Evolutionary conservation across 2,329 filamentous ascomycete genomes (phyloP).

Genomic region (Aaosphaeria arxii): DNA sequence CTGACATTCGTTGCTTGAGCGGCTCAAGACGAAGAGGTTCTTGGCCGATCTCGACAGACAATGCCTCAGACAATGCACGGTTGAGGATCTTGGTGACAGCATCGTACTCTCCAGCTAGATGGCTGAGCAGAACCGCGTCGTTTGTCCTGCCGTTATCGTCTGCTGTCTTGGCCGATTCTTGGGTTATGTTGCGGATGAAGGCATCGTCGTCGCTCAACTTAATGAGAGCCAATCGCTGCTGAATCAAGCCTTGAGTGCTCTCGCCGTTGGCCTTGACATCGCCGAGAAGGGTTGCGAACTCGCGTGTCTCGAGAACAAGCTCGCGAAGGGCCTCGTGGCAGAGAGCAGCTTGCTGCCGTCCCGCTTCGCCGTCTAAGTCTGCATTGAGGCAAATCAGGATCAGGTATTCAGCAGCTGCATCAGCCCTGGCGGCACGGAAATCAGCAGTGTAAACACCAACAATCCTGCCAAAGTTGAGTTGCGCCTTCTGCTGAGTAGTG

Average conservation of each 20-base stretch:
- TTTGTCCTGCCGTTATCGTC: slow-evolving; percentile 92
- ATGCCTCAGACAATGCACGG: slow-evolving; percentile 82
- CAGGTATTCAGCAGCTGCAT: slow-evolving; percentile 90
- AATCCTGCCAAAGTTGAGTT: slow-evolving; percentile 93
- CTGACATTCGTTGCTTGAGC: slow-evolving; percentile 64
- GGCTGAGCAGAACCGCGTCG: slow-evolving; percentile 91
- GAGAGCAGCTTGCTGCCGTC: slow-evolving; percentile 72
- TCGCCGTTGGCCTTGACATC: slow-evolving; percentile 85
- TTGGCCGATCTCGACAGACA: slow-evolving; percentile 81
- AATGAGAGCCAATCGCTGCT: slow-evolving; percentile 79
- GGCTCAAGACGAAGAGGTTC: slow-evolving; percentile 75
- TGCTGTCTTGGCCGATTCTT: slow-evolving; percentile 86
- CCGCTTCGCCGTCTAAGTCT: slow-evolving; percentile 71
- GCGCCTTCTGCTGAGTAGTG: slow-evolving; percentile 67
- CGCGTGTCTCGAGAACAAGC: slow-evolving; percentile 91
- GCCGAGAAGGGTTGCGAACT: slow-evolving; percentile 90
- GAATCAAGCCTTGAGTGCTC: slow-evolving; percentile 81
- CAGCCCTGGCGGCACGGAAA: slow-evolving; percentile 86
- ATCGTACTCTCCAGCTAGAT: slow-evolving; percentile 92
- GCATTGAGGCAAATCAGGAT: slow-evolving; percentile 87
- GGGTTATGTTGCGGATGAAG: slow-evolving; percentile 86
- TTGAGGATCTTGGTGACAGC: slow-evolving; percentile 89
- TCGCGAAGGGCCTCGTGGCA: slow-evolving; percentile 93
- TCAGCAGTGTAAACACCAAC: slow-evolving; percentile 93
- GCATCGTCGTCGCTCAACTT: slow-evolving; percentile 75